A percentile compares a stretch with the other conserved stretches of the same genome.
phyloP scores from a whole-genome alignment of 495 filamentous ascomycete species.

The Ascodesmis nigricans region DNA sequence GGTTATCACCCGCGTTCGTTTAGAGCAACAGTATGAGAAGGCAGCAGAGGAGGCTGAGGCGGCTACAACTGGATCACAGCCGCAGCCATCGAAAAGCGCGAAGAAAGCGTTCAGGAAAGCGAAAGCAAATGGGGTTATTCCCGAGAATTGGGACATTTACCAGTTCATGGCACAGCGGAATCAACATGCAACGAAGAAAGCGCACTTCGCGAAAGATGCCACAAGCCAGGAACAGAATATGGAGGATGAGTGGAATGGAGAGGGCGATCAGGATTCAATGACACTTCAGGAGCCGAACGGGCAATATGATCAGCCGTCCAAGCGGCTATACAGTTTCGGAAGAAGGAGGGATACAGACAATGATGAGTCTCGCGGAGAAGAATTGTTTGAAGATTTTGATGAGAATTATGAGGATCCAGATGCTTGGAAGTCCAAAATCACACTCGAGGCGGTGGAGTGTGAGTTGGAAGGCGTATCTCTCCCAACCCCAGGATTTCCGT shows the following conservation, averaged over 20 bases:
- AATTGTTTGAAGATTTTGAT: conserved; percentile 5
- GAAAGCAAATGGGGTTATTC: conserved; percentile 7
- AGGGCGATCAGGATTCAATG: conserved; percentile 9
- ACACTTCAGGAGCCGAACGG: background rate
- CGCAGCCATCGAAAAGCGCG: conserved; percentile 6
- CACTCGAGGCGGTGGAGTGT: conserved; percentile 59
- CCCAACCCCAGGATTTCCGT: conserved; percentile 70
- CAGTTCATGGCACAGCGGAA: conserved; percentile 7
- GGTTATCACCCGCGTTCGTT: no score
- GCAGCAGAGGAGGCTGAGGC: background rate
- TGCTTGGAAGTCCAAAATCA: conserved; percentile 53
- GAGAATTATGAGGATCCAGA: conserved; percentile 17
- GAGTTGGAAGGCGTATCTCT: conserved; percentile 48
- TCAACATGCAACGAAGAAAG: background rate
- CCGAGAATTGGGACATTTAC: conserved; percentile 4
- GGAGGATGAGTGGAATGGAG: conserved; percentile 2
- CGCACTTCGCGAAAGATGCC: no score
- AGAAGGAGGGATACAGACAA: conserved; percentile 1
- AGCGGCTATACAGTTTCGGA: background rate
- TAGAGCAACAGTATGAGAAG: background rate
- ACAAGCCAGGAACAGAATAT: no score
- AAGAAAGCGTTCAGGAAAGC: conserved; percentile 11
- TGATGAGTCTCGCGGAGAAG: conserved; percentile 14
- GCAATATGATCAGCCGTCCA: background rate
- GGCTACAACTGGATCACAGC: background rate